phyloP scores from a whole-genome alignment of 2,329 filamentous ascomycete species.

The Alternaria viburni region DNA sequence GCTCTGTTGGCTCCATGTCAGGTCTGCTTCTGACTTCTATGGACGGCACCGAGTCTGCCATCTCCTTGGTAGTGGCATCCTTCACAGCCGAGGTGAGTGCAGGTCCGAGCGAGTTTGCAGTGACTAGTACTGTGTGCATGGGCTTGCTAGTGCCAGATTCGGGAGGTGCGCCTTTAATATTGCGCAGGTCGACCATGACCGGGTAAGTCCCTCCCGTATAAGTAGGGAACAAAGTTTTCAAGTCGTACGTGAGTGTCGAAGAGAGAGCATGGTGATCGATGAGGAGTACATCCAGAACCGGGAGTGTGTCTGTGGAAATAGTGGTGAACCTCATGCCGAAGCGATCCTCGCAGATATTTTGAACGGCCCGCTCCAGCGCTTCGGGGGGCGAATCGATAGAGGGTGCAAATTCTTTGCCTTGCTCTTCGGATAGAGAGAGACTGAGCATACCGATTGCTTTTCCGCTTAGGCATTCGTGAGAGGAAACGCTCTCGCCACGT shows the following conservation, averaged over 20 bases:
- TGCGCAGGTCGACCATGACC: constrained; percentile 1
- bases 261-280: constrained; percentile 7
- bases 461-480: neutral
- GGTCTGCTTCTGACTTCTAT: neutral
- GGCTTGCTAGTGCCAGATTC: neutral
- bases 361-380: constrained; percentile 3
- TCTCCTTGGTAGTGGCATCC: neutral
- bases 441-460: constrained; percentile 4
- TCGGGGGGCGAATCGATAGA: constrained; percentile 1
- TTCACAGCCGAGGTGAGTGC: constrained; percentile 3
- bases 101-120: constrained; percentile 1
- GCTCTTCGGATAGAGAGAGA: neutral
- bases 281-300: constrained; percentile 4
- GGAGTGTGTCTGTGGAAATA: neutral
- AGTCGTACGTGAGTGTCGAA: neutral
- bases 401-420: neutral
- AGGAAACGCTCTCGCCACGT: neutral
- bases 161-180: neutral
- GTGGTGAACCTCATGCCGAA: constrained; percentile 6
- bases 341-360: constrained; percentile 7
- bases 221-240: neutral
- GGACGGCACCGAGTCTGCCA: neutral
- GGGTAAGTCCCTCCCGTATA: neutral
- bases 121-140: constrained; percentile 1
- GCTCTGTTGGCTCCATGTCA: neutral